Percentiles rank a stretch among this genome's conserved stretches.
phyloP scores from a whole-genome alignment of 1,284 basidiomycete species.

The Peniophora sp. region DNA sequence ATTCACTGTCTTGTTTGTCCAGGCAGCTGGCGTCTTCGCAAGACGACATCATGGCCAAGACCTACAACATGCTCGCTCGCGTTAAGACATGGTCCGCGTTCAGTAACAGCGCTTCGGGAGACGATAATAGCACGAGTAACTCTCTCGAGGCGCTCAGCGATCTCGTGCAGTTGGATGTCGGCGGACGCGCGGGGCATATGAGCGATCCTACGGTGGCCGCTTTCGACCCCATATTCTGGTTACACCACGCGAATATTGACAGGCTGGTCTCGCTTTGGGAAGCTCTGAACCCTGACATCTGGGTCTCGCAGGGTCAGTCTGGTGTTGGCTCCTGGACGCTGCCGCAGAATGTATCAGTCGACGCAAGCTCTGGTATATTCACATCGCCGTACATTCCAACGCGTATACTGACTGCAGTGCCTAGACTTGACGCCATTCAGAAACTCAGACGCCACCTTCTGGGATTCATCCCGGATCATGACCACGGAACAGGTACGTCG shows the following conservation, averaged over 20 bases:
- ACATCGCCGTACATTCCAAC: background rate
- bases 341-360: slow-evolving; percentile 18
- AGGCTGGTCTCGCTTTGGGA: slow-evolving; percentile 36
- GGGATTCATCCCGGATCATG: slow-evolving; percentile 19
- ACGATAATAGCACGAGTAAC: slow-evolving; percentile 29
- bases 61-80: slow-evolving; percentile 31
- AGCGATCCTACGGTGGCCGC: slow-evolving; percentile 27
- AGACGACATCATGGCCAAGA: slow-evolving; percentile 22
- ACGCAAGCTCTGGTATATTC: slow-evolving; percentile 24
- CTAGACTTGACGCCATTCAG: slow-evolving; percentile 25
- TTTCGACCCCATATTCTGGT: slow-evolving; percentile 41
- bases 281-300: slow-evolving; percentile 29
- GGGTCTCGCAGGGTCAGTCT: slow-evolving; percentile 25
- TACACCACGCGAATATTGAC: slow-evolving; percentile 40
- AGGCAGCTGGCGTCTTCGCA: slow-evolving; percentile 13
- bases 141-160: slow-evolving; percentile 46
- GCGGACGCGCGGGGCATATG: slow-evolving; percentile 37
- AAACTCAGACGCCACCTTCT: slow-evolving; percentile 20
- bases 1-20: background rate
- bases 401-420: background rate
- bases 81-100: slow-evolving; percentile 34
- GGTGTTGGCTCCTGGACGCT: slow-evolving; percentile 28
- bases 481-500: background rate
- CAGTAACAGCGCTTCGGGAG: slow-evolving; percentile 33
- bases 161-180: slow-evolving; percentile 30